Conservation (phyloP, 2,329 filamentous ascomycete genomes). For the Aspergillus phoenicis region DNA sequence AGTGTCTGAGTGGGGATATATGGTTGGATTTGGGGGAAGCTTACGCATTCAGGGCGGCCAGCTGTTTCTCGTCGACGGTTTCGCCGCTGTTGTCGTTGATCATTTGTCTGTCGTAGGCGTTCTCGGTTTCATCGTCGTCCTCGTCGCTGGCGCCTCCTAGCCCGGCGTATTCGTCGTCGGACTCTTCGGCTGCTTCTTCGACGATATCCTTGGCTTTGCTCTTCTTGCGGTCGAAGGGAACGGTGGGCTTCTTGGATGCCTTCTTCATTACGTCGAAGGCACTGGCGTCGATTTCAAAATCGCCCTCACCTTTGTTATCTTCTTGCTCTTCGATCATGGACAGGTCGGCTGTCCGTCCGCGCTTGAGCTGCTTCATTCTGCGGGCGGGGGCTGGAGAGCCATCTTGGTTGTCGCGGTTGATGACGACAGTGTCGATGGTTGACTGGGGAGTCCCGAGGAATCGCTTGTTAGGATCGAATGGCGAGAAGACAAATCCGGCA, state of each 20-base stretch:
- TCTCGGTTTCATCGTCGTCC: constrained; percentile 69
- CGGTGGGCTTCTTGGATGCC: constrained; percentile 56
- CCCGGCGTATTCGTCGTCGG: constrained; percentile 96
- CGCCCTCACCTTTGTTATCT: constrained; percentile 38
- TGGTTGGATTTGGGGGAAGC: constrained; percentile 41
- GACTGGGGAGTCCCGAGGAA: constrained; percentile 68
- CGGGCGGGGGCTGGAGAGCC: constrained; percentile 68
- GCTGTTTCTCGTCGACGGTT: constrained; percentile 74
- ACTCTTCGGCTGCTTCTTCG: constrained; percentile 93
- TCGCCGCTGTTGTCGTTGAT: constrained; percentile 83
- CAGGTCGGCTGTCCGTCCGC: constrained; percentile 46
- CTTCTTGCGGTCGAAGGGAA: constrained; percentile 77
- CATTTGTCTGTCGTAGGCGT: constrained; percentile 79
- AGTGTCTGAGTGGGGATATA: constrained; percentile 13
- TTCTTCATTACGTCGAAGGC: constrained; percentile 74
- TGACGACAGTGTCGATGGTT: constrained; percentile 70
- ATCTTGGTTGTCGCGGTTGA: constrained; percentile 31
- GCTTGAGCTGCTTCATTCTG: constrained; percentile 59
- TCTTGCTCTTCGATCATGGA: constrained; percentile 51
- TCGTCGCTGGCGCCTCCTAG: constrained; percentile 89
- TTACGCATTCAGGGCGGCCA: constrained; percentile 88
- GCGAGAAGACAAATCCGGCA: constrained; percentile 71
- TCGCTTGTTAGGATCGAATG: constrained; percentile 66
- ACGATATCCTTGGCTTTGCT: constrained; percentile 86
- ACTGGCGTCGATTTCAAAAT: constrained; percentile 45